These are phyloP conservation scores for Asclepias syriaca DNA, from an alignment of 257 asterid species.

Conservation along the genomic window DNA sequence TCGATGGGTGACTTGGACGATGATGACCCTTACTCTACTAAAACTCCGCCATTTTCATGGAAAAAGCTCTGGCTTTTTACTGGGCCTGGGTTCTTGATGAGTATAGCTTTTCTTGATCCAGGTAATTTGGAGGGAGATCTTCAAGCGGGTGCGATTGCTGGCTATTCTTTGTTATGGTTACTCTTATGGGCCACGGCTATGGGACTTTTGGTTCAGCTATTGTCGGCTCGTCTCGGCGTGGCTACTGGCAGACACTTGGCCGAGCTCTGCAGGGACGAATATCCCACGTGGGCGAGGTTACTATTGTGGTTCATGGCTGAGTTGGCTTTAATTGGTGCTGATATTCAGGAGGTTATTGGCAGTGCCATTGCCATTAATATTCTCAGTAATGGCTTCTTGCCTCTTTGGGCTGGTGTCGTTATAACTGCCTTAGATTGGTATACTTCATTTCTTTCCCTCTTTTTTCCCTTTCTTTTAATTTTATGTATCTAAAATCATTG, in stretches of 20 bases:
- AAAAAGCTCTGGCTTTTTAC: constrained; percentile 39
- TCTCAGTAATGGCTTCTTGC: constrained; percentile 29
- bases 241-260: constrained; percentile 40
- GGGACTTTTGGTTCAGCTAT: constrained; percentile 33
- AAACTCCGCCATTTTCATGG: constrained; percentile 35
- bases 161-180: constrained; percentile 36
- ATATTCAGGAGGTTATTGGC: constrained; percentile 40
- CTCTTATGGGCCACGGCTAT: constrained; percentile 37
- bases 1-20: not conserved
- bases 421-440: constrained; percentile 40
- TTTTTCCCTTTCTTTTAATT: not conserved
- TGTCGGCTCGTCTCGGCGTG: constrained; percentile 38
- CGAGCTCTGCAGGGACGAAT: constrained; percentile 35
- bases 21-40: constrained; percentile 7
- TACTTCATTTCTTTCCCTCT: not conserved
- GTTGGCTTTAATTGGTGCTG: constrained; percentile 34
- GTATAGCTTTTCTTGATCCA: constrained; percentile 40
- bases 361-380: constrained; percentile 41
- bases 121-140: constrained; percentile 39
- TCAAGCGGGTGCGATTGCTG: constrained; percentile 40
- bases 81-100: constrained; percentile 41
- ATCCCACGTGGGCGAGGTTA: constrained; percentile 35
- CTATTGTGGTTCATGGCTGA: constrained; percentile 39
- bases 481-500: not conserved
- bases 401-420: constrained; percentile 39